Evolutionary conservation across 495 filamentous ascomycete species (phyloP).

Genomic region (Xylaria scruposa): DNA sequence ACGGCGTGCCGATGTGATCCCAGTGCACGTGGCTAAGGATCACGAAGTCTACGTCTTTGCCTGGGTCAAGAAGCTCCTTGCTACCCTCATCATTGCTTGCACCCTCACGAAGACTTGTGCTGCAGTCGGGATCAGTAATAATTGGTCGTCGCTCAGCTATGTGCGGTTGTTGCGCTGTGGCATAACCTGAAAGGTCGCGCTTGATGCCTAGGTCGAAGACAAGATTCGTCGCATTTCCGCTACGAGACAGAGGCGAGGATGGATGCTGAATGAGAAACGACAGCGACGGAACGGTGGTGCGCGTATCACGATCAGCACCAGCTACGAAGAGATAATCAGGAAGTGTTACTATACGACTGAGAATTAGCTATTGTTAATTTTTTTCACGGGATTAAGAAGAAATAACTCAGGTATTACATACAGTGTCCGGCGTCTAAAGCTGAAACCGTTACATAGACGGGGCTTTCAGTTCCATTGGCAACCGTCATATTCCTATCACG

Average conservation of each 20-base stretch:
- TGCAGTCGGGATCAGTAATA: conserved; percentile 46
- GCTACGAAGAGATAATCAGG: conserved; percentile 47
- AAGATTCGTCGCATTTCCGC: conserved; percentile 38
- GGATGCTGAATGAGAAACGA: conserved; percentile 47
- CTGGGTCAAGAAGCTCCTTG: conserved; percentile 28
- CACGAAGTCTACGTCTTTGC: conserved; percentile 50
- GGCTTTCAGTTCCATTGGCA: not conserved
- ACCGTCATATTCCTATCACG: not conserved
- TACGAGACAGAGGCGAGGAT: conserved; percentile 4
- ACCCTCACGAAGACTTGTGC: conserved; percentile 39
- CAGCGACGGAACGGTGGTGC: conserved; percentile 45
- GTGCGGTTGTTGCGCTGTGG: conserved; percentile 46
- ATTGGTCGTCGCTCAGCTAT: conserved; percentile 48
- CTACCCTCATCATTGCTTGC: not conserved
- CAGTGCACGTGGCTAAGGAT: conserved; percentile 60
- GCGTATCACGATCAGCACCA: conserved; percentile 39
- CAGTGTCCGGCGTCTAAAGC: conserved; percentile 41
- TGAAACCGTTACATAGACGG: conserved; percentile 36
- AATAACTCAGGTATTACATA: not conserved
- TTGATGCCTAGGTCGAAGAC: conserved; percentile 61
- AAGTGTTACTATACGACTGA: conserved; percentile 32
- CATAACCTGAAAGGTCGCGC: conserved; percentile 46
- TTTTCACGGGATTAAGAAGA: not conserved
- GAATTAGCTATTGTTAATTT: conserved; percentile 11
- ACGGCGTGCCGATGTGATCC: conserved; percentile 58